phyloP scores from a whole-genome alignment of 208 protist genomes.

The Plasmodiophora brassicae region DNA sequence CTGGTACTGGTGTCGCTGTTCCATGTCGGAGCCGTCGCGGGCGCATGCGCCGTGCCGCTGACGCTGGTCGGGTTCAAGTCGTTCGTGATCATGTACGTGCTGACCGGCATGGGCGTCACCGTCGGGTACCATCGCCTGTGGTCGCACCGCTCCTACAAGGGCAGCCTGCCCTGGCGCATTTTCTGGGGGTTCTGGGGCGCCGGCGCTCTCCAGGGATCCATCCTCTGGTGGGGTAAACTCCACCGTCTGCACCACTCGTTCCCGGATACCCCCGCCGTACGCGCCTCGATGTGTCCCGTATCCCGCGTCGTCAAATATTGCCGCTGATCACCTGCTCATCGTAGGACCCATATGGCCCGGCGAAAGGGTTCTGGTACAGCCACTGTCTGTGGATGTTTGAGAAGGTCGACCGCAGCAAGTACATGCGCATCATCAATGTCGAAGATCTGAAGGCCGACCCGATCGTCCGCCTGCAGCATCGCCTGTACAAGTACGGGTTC shows the following conservation, averaged over 20 bases:
- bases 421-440: constrained; percentile 31
- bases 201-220: constrained; percentile 42
- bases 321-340: not conserved
- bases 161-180: not conserved
- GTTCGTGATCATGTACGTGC: constrained; percentile 12
- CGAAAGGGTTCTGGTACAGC: not conserved
- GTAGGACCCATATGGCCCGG: not conserved
- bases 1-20: not conserved
- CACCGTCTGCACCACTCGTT: constrained; percentile 45
- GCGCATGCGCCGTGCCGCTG: not conserved
- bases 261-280: constrained; percentile 43
- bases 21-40: not conserved
- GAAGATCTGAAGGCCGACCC: constrained; percentile 57
- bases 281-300: not conserved
- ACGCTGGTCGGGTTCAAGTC: not conserved
- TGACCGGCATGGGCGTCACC: constrained; percentile 45
- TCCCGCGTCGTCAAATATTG: not conserved
- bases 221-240: constrained; percentile 35
- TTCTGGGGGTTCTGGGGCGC: constrained; percentile 41
- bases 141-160: constrained; percentile 42
- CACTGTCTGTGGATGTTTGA: constrained; percentile 31
- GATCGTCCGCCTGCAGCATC: constrained; percentile 63
- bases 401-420: constrained; percentile 2
- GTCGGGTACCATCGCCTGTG: constrained; percentile 45
- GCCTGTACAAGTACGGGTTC: constrained; percentile 56